A percentile compares a stretch with the other conserved stretches of the same genome.
Evolutionary conservation across 305 asterid species (phyloP).

Genomic region (Rubia tinctorum): DNA sequence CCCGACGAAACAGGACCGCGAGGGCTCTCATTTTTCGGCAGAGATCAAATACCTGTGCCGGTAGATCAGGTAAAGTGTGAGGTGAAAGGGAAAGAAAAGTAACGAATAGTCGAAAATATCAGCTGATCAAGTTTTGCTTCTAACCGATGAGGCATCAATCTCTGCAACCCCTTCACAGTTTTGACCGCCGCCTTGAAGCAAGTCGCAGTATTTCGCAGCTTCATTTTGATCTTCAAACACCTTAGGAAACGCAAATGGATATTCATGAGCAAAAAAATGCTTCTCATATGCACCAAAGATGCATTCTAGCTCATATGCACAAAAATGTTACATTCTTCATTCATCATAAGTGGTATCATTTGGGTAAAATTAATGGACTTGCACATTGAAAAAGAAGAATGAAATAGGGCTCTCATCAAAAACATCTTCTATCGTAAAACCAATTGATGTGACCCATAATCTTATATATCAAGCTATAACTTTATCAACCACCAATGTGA

Average conservation of each 20-base stretch:
- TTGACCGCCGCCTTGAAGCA: slow-evolving; percentile 95
- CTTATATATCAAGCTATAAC: too few relatives aligned
- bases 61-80: not conserved
- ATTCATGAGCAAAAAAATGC: not conserved
- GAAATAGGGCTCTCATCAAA: too few relatives aligned
- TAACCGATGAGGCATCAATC: slow-evolving; percentile 90
- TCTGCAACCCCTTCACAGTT: slow-evolving; percentile 87
- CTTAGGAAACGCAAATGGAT: slow-evolving; percentile 26
- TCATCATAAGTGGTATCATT: not conserved
- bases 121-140: slow-evolving; percentile 15
- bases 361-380: not conserved
- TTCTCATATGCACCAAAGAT: not conserved
- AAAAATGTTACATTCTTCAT: too few relatives aligned
- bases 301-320: too few relatives aligned
- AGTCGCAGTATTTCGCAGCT: slow-evolving; percentile 69
- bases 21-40: slow-evolving; percentile 79
- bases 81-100: slow-evolving; percentile 4
- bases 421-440: too few relatives aligned
- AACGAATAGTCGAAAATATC: not conserved
- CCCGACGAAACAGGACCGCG: slow-evolving; percentile 80
- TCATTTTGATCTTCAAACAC: slow-evolving; percentile 91
- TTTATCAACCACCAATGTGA: too few relatives aligned
- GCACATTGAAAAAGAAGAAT: not conserved
- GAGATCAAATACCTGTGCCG: slow-evolving; percentile 74
- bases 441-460: too few relatives aligned